Evolutionary conservation across 2,329 filamentous ascomycete genomes (phyloP), one percentile per base, ranked within the genome.

Genomic region (Sarocladium kiliense): DNA sequence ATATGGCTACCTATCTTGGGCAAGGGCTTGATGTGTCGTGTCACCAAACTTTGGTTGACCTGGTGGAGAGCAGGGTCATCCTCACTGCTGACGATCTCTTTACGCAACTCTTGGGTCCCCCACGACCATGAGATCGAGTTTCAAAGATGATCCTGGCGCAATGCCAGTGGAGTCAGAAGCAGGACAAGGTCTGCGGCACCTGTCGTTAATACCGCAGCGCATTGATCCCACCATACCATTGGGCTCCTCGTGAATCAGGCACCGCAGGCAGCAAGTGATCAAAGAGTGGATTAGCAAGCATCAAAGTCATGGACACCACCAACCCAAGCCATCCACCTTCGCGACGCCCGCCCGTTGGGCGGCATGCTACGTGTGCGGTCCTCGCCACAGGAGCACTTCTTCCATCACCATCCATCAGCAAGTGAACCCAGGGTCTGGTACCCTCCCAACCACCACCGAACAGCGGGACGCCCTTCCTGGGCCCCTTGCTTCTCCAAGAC

Each of bases 1-100:
- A 77, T 37, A 77, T 68, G 61, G 76, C 74, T 5, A 63, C 59
- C 18, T 71, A 72, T 27, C 66, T 79, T 3, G 65, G 65, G 37
- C 57, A 60, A 18, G 63, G 61, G 18, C 54, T 73, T 11, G 65
- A 70, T 53, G 63, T 76, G 49, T 61, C 66, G 27, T 65, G 65
- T 6, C 73, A 82, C 62, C 65, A 67, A 59, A 68, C 61, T 54
- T 60, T 81, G 32, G 66, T 79, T 14, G 60, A 65, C 30, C 62
- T 80, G 44, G 75, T 82, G 11, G 73, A 76, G 59, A 61, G 60
- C 3, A 63, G 66, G 21, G 58, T 57, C 27, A 57, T 59, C 49
- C 60, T 78, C 53, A 62, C 62, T 25, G 66, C 67, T 54, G 61
- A 62, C 30, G 68, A 74, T 45, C 64, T 78, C 36, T 27, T 12